A percentile compares a stretch with the other conserved stretches of the same genome.
Conservation (phyloP, 352 stramenopile species). For the Pythium utonaiense region DNA sequence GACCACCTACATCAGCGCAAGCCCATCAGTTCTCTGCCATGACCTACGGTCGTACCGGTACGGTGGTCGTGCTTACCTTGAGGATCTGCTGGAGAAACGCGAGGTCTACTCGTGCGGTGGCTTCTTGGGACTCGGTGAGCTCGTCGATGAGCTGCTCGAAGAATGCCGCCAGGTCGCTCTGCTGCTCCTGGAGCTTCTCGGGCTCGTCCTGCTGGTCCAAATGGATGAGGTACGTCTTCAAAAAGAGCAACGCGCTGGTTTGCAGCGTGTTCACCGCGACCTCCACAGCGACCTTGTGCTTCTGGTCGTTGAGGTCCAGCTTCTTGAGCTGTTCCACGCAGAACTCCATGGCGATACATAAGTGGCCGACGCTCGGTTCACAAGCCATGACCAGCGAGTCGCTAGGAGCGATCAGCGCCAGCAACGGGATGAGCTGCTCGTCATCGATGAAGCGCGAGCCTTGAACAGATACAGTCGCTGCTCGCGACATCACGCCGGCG, state of each 20-base stretch:
- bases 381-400: slow-evolving; percentile 50
- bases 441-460: slow-evolving; percentile 49
- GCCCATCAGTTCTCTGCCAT: too few relatives aligned
- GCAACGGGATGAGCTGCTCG: slow-evolving; percentile 54
- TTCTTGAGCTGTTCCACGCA: slow-evolving; percentile 43
- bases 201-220: slow-evolving; percentile 40
- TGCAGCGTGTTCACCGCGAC: slow-evolving; percentile 40
- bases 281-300: not conserved
- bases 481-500: slow-evolving; percentile 25
- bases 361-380: slow-evolving; percentile 46
- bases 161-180: slow-evolving; percentile 38
- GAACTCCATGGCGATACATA: slow-evolving; percentile 65
- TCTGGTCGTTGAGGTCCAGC: slow-evolving; percentile 1
- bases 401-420: slow-evolving; percentile 36
- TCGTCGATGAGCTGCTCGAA: slow-evolving; percentile 28
- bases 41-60: too few relatives aligned
- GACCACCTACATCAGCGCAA: not conserved
- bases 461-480: slow-evolving; percentile 42
- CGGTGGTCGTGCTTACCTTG: slow-evolving; percentile 12
- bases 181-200: slow-evolving; percentile 26
- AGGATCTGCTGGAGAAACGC: slow-evolving; percentile 26
- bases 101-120: slow-evolving; percentile 10
- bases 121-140: slow-evolving; percentile 18
- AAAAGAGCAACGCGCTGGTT: slow-evolving; percentile 48
- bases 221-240: slow-evolving; percentile 65